Evolutionary conservation across 1,139 yeast species (phyloP), one percentile per base, ranked within the genome.

Genomic region (Magnusiomyces magnusii): DNA sequence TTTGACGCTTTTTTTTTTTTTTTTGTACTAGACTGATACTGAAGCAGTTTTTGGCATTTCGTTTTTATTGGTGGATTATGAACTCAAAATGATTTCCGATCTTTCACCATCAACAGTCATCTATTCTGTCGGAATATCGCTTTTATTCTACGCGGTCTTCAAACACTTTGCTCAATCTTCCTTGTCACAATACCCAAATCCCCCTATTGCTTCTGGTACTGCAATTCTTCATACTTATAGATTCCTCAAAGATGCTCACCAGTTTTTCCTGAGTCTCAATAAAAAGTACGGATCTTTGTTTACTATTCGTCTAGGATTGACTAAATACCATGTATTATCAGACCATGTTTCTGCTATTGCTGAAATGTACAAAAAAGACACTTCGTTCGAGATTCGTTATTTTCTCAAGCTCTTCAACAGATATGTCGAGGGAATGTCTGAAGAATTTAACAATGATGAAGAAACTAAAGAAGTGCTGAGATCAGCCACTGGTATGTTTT

Each of bases 381-480:
- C 51, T 28, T 21, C 54, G 1, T 58, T 58, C 24, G 36, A 36
- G 7, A 55, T 55, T 3, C 31, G 50, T 5, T 42, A 42, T 13
- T 58, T 58, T 31, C 51, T 51, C 25, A 24, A 28, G 27, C 49
- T 42, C n/a, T 58, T 58, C 57, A 58, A 58, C 56, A 58, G 42
- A 24, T 39, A 52, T 28, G 60, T 58, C 17, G 17, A 50, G 15
- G 24, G 42, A 13, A 55, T 57, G 60, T 3, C 39, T 21, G 56
- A 51, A 13, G 25, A 44, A 34, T 47, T 58, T 25, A 58, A 58
- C 47, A 9, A 27, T 1, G 54, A 55, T 13, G 50, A 27, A 23
- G 56, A 55, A n/a, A 17, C 44, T 51, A 51, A n/a, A n/a, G n/a
- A n/a, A n/a, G n/a, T n/a, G n/a, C n/a, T n/a, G n/a, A n/a, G n/a